Conservation (phyloP, 2,329 filamentous ascomycete species). For the Emmonsia crescens region DNA sequence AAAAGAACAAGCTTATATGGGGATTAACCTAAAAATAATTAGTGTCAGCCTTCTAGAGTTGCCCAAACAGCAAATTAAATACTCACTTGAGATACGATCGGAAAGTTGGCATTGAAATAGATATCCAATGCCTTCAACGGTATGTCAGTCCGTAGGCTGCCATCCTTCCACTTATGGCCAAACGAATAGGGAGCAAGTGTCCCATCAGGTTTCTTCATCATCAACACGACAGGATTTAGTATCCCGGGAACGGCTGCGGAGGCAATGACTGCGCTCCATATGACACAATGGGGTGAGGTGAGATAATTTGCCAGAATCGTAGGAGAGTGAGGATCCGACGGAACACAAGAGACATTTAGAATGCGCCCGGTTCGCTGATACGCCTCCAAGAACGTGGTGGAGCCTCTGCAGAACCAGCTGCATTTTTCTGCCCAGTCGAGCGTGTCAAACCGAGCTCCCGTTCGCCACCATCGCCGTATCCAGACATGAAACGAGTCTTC, state of each 20-base stretch:
- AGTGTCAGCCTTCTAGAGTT: neutral
- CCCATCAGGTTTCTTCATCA: slow-evolving; percentile 72
- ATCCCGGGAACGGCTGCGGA: slow-evolving; percentile 95
- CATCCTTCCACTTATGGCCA: slow-evolving; percentile 99
- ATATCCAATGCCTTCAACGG: slow-evolving; percentile 88
- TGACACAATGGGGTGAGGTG: slow-evolving; percentile 90
- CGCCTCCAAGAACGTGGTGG: slow-evolving; percentile 87
- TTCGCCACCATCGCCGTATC: slow-evolving; percentile 77
- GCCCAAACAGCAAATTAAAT: neutral
- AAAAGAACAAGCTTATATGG: slow-evolving; percentile 98
- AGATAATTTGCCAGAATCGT: slow-evolving; percentile 92
- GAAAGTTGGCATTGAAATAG: slow-evolving; percentile 98
- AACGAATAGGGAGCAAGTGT: slow-evolving; percentile 83
- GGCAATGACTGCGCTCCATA: slow-evolving; percentile 92
- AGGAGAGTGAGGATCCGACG: slow-evolving; percentile 85
- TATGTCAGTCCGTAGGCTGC: slow-evolving; percentile 86
- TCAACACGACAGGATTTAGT: slow-evolving; percentile 85
- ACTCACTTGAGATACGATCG: slow-evolving; percentile 57
- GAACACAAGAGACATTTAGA: slow-evolving; percentile 90
- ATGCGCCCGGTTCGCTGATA: slow-evolving; percentile 90
- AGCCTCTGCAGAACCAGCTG: slow-evolving; percentile 83
- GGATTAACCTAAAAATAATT: slow-evolving; percentile 69
- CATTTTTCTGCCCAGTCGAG: slow-evolving; percentile 79
- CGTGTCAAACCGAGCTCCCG: slow-evolving; percentile 87
- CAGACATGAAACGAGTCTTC: slow-evolving; percentile 66